Conservation (phyloP, 176 grass and related monocot species). For the Carex myosuroides region DNA sequence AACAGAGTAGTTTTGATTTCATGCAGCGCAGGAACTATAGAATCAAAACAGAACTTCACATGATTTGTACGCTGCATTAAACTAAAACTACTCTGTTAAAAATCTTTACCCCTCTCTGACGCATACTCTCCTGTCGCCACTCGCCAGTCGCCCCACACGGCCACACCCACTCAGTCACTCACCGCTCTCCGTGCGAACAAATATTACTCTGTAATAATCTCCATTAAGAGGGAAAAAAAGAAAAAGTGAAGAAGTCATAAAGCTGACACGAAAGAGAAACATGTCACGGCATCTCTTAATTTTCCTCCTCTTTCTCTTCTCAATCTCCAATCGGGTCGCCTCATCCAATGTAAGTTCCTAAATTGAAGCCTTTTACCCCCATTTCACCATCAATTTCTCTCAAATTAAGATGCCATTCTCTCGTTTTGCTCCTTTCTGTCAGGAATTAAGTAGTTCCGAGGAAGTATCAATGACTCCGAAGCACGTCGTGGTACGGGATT, state of each 20-base stretch:
- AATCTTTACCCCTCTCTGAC: too few relatives aligned
- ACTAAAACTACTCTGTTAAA: too few relatives aligned
- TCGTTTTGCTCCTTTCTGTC: background rate
- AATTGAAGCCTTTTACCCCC: background rate
- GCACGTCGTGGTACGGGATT: slow-evolving; percentile 11
- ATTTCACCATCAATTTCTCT: background rate
- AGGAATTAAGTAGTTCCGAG: background rate
- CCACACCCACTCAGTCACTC: background rate
- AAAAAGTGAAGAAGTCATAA: background rate
- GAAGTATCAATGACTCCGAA: slow-evolving; percentile 33
- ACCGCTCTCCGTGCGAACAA: background rate
- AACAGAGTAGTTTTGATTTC: too few relatives aligned
- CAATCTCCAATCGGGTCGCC: background rate
- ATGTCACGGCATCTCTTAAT: slow-evolving; percentile 21
- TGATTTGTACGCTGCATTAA: too few relatives aligned
- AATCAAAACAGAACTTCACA: too few relatives aligned
- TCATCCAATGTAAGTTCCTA: background rate
- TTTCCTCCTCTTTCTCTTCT: slow-evolving; percentile 28
- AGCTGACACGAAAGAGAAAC: background rate
- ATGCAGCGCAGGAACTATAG: too few relatives aligned
- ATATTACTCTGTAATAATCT: background rate
- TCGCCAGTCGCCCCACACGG: too few relatives aligned
- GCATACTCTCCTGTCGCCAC: background rate
- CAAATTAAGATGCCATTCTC: background rate
- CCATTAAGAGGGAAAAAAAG: background rate